phyloP scores from a whole-genome alignment of 2,329 filamentous ascomycete genomes.

The Cytospora leucostoma region DNA sequence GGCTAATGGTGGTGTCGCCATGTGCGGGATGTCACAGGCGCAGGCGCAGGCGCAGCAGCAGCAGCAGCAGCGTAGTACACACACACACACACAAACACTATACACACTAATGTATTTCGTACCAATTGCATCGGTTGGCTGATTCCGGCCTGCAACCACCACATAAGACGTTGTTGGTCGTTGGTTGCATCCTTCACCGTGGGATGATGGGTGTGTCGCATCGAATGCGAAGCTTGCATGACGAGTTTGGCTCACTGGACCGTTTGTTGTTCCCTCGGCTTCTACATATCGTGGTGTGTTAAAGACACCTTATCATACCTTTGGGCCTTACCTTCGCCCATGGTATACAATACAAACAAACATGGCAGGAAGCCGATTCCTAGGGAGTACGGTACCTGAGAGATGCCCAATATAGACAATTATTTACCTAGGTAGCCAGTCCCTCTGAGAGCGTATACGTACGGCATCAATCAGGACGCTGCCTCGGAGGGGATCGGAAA shows the following conservation, averaged over 20 bases:
- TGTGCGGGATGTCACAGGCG: background rate
- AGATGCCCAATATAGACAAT: too few species aligned
- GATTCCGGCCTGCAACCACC: background rate
- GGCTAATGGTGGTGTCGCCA: background rate
- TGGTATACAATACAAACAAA: too few species aligned
- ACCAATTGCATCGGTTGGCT: background rate
- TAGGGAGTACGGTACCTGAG: too few species aligned
- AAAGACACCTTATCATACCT: too few species aligned
- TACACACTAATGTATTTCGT: background rate
- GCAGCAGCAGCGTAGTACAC: too few species aligned
- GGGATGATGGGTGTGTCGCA: background rate
- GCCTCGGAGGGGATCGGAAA: too few species aligned
- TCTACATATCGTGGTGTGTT: too few species aligned
- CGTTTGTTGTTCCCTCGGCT: background rate
- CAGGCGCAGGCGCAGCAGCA: background rate
- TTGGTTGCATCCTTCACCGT: background rate
- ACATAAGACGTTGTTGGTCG: background rate
- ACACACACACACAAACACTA: background rate
- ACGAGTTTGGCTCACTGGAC: background rate
- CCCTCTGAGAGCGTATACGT: too few species aligned
- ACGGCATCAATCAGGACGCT: too few species aligned
- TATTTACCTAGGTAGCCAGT: too few species aligned
- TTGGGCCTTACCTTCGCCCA: too few species aligned
- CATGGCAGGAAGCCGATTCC: too few species aligned
- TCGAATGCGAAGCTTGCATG: background rate